Conservation (phyloP, 805 yeast species). For the Suhomyces xylopsoci region DNA sequence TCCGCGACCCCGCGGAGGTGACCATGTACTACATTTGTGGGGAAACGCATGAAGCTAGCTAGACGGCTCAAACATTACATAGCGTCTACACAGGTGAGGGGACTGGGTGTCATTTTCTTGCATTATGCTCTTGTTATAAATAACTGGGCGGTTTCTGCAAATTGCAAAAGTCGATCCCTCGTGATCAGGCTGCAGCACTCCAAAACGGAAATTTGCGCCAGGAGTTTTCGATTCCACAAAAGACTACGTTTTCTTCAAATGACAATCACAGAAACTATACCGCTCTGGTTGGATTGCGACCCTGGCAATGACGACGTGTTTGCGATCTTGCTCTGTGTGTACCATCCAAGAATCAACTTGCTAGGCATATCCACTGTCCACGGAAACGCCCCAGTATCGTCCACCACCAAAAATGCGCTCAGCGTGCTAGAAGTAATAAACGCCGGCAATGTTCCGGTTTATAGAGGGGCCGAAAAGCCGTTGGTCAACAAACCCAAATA, state of each 20-base stretch:
- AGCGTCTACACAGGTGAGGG: not conserved
- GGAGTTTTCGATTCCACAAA: not conserved
- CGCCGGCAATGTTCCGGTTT: conserved; percentile 54
- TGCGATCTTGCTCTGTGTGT: conserved; percentile 63
- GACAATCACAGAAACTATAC: conserved; percentile 31
- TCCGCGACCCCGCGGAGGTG: not conserved
- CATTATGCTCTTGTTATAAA: not conserved
- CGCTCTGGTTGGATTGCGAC: conserved; percentile 88
- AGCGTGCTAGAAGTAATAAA: conserved; percentile 60
- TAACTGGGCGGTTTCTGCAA: not conserved
- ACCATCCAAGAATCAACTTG: conserved; percentile 55
- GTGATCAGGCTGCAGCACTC: not conserved
- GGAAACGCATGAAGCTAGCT: not conserved
- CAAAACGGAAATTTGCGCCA: not conserved
- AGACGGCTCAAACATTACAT: not conserved
- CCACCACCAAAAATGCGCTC: conserved; percentile 68
- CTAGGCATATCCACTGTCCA: conserved; percentile 73
- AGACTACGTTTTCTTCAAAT: conserved; percentile 7
- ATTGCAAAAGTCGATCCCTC: not conserved
- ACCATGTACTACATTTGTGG: not conserved
- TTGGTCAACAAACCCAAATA: conserved; percentile 45
- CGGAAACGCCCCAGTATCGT: conserved; percentile 63
- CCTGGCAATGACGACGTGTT: conserved; percentile 90
- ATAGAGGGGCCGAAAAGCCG: conserved; percentile 62
- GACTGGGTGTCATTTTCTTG: not conserved